Percentiles rank a stretch among this genome's conserved stretches.
Conservation (phyloP, 2,329 filamentous ascomycete species). For the Zasmidium cellare region DNA sequence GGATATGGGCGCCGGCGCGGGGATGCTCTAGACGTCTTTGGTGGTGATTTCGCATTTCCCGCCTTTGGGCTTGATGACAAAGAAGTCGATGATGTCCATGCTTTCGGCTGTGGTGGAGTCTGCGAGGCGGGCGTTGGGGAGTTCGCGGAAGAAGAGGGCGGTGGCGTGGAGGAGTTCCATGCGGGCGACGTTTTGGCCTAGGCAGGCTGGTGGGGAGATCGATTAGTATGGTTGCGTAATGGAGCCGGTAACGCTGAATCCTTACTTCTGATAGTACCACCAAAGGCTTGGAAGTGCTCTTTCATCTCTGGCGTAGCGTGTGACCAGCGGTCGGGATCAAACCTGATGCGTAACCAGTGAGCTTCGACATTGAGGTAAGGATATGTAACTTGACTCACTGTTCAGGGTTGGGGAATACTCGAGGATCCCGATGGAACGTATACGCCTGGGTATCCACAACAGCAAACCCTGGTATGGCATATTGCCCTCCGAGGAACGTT, state of each 20-base stretch:
- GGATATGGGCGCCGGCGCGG: not conserved
- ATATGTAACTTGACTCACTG: conserved; percentile 21
- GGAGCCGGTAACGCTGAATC: not conserved
- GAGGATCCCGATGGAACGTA: conserved; percentile 27
- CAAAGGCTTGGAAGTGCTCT: conserved; percentile 27
- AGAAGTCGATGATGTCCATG: conserved; percentile 32
- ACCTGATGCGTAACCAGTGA: too few species aligned
- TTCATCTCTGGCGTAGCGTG: conserved; percentile 13
- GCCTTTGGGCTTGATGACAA: conserved; percentile 27
- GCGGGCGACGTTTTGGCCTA: conserved; percentile 30
- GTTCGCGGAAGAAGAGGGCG: conserved; percentile 27
- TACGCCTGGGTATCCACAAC: conserved; percentile 28
- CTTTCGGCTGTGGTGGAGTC: conserved; percentile 22
- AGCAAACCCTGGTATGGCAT: conserved; percentile 25
- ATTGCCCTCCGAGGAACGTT: conserved; percentile 9
- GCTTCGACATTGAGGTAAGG: conserved; percentile 15
- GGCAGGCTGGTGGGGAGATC: conserved; percentile 19
- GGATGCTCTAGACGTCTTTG: not conserved
- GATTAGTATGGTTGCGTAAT: not conserved
- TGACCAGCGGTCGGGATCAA: not conserved
- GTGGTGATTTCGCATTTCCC: not conserved
- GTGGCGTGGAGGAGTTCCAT: conserved; percentile 29
- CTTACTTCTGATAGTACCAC: conserved; percentile 16
- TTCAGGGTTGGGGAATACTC: conserved; percentile 24
- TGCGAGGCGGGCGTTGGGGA: conserved; percentile 21